These are phyloP conservation scores for Colletotrichum magnum DNA, from an alignment of 2,329 filamentous ascomycete genomes.

Conservation along the genomic window DNA sequence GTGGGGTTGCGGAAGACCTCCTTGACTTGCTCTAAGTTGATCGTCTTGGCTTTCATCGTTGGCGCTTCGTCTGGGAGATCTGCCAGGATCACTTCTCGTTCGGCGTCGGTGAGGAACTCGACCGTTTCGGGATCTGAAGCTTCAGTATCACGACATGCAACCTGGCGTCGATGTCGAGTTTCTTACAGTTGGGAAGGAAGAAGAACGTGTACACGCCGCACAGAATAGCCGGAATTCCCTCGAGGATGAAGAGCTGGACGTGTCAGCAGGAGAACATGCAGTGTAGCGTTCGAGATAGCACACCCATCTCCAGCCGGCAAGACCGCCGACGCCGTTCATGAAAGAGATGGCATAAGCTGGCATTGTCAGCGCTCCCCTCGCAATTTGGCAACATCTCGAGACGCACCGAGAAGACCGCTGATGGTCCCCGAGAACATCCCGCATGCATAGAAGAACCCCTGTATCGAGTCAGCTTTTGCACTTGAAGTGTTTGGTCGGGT, in stretches of 20 bases:
- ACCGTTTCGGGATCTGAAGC: conserved; percentile 44
- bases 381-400: accelerated
- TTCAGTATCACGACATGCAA: not conserved
- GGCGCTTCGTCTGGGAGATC: conserved; percentile 46
- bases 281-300: no score
- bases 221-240: conserved; percentile 45
- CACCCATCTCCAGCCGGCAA: conserved; percentile 48
- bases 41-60: conserved; percentile 43
- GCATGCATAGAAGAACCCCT: conserved; percentile 51
- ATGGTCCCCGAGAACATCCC: conserved; percentile 51
- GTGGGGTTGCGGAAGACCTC: conserved; percentile 43
- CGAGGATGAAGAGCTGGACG: conserved; percentile 45
- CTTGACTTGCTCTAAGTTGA: conserved; percentile 43
- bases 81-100: conserved; percentile 41
- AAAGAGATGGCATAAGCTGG: conserved; percentile 47
- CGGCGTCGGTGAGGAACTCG: conserved; percentile 42
- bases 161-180: no score
- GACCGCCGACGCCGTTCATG: conserved; percentile 44
- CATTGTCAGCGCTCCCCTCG: not conserved
- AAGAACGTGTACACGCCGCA: conserved; percentile 45
- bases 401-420: conserved; percentile 45
- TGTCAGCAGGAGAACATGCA: no score
- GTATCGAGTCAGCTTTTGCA: not conserved
- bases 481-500: not conserved
- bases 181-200: conserved; percentile 45